A percentile compares a stretch with the other conserved stretches of the same genome.
Evolutionary conservation across 73 alveolate species (phyloP).

Genomic region (Uronychia setigera): DNA sequence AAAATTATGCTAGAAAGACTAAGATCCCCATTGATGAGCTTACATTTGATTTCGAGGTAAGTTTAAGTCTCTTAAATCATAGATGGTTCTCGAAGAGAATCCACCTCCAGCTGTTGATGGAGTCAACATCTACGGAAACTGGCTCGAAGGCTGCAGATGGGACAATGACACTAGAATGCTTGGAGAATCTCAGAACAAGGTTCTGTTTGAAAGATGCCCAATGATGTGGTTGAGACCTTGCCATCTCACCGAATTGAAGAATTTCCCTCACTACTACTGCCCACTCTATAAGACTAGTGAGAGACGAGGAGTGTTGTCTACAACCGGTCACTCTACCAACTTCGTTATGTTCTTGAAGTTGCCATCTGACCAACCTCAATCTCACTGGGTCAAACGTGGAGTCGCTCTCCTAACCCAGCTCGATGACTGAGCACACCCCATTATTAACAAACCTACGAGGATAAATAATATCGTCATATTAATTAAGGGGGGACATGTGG

Average conservation of each 20-base stretch:
- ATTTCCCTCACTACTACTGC: slow-evolving; percentile 78
- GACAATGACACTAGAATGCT: slow-evolving; percentile 84
- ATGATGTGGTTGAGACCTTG: slow-evolving; percentile 97
- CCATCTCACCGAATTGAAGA: slow-evolving; percentile 81
- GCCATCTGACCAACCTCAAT: slow-evolving; percentile 82
- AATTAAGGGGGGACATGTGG: too few relatives aligned
- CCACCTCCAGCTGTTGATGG: slow-evolving; percentile 98
- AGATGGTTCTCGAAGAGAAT: slow-evolving; percentile 62
- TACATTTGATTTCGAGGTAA: slow-evolving; percentile 91
- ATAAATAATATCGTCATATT: too few relatives aligned
- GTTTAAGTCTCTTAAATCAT: background rate
- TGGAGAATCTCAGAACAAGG: slow-evolving; percentile 97
- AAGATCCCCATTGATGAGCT: slow-evolving; percentile 98
- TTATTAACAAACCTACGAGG: background rate
- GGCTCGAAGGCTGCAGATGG: slow-evolving; percentile 99
- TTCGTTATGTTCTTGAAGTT: slow-evolving; percentile 89
- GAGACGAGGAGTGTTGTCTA: slow-evolving; percentile 91
- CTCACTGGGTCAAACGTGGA: slow-evolving; percentile 98
- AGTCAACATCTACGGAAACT: slow-evolving; percentile 94
- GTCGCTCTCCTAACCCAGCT: slow-evolving; percentile 94
- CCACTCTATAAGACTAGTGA: slow-evolving; percentile 77
- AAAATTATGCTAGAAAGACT: slow-evolving; percentile 98
- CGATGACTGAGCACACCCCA: slow-evolving; percentile 80
- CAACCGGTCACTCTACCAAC: slow-evolving; percentile 98
- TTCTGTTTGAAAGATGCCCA: slow-evolving; percentile 98